Evolutionary conservation across 768 basidiomycete species (phyloP), one percentile per base, ranked within the genome.

Genomic region (Phylloporus rhodoxanthus): DNA sequence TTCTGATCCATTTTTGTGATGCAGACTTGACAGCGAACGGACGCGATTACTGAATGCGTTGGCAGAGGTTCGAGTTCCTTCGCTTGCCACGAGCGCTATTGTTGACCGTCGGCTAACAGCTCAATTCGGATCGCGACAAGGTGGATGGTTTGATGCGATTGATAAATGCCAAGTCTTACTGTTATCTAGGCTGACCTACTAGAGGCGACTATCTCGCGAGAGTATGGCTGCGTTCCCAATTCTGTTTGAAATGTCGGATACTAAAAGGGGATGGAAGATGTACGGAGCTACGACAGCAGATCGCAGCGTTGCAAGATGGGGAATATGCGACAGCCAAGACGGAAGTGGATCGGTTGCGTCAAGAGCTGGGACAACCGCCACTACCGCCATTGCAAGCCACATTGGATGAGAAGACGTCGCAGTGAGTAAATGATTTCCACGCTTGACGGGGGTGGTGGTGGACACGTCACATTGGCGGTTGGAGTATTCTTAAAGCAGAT

Each of bases 51-150:
- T 90, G 48, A 82, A 79, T 55, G 78, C 79, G 43, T 70, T 90
- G 7, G 73, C 82, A 68, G 80, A 88, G 78, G 87, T 85, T 61
- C 32, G 75, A 57, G n/a, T 32, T 53, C 47, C 37, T 38, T 49
- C 29, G 43, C 45, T 55, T 47, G 52, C 42, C 9, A 19, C 23
- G 29, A 32, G 37, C 4, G 40, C 43, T 8, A 8, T 8, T 51
- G 50, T 51, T 64, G 56, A 64, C 17, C 32, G 34, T 42, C 40
- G 44, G 25, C 47, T 19, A 33, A 48, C 58, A 89, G 84, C 75
- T 90, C 17, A 90, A 90, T 60, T 85, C 86, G 62, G 87, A 91
- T 65, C 77, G 87, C 13, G 87, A 90, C 71, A 86, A 85, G 75
- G 78, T 74, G 49, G 38, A 54, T 53, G 36, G 37, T 14, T 9